Evolutionary conservation across 495 filamentous ascomycete species (phyloP).

Genomic region (Penicillium ochrochloron): DNA sequence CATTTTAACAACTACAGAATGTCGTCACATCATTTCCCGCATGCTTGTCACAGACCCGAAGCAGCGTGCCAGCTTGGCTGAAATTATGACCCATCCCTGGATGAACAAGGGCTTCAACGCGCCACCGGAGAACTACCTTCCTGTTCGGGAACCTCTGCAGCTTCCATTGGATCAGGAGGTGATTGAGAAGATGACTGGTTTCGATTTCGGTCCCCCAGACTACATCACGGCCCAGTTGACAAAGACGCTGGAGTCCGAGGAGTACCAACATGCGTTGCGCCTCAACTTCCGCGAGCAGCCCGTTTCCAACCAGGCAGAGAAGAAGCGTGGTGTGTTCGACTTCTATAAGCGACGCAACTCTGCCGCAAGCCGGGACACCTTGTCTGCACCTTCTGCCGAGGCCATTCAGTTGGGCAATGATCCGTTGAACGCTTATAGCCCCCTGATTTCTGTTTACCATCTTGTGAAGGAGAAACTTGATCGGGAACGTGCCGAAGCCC

Average conservation of each 20-base stretch:
- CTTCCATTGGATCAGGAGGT: slow-evolving; percentile 84
- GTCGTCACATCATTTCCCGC: slow-evolving; percentile 87
- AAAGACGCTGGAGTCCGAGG: slow-evolving; percentile 83
- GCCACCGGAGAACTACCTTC: slow-evolving; percentile 89
- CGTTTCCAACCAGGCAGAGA: slow-evolving; percentile 71
- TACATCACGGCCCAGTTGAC: slow-evolving; percentile 80
- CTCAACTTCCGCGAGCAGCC: slow-evolving; percentile 69
- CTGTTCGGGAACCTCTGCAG: slow-evolving; percentile 79
- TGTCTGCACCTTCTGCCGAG: slow-evolving; percentile 85
- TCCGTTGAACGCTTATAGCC: slow-evolving; percentile 91
- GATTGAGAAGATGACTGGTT: slow-evolving; percentile 93
- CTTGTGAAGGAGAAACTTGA: slow-evolving; percentile 94
- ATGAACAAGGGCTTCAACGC: slow-evolving; percentile 89
- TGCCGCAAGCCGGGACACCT: slow-evolving; percentile 78
- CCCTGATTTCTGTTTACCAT: slow-evolving; percentile 92
- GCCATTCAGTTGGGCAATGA: slow-evolving; percentile 81
- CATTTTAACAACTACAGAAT: slow-evolving; percentile 62
- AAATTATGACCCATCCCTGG: slow-evolving; percentile 98
- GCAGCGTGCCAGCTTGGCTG: slow-evolving; percentile 81
- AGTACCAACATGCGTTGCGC: slow-evolving; percentile 82
- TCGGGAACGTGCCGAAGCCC: slow-evolving; percentile 70
- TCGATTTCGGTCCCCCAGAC: slow-evolving; percentile 91
- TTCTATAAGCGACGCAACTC: slow-evolving; percentile 97
- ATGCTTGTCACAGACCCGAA: slow-evolving; percentile 97
- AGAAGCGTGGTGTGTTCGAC: slow-evolving; percentile 89